A percentile compares a stretch with the other conserved stretches of the same genome.
Evolutionary conservation across 1,284 basidiomycete species (phyloP).

Genomic region (Sporisorium reilianum): DNA sequence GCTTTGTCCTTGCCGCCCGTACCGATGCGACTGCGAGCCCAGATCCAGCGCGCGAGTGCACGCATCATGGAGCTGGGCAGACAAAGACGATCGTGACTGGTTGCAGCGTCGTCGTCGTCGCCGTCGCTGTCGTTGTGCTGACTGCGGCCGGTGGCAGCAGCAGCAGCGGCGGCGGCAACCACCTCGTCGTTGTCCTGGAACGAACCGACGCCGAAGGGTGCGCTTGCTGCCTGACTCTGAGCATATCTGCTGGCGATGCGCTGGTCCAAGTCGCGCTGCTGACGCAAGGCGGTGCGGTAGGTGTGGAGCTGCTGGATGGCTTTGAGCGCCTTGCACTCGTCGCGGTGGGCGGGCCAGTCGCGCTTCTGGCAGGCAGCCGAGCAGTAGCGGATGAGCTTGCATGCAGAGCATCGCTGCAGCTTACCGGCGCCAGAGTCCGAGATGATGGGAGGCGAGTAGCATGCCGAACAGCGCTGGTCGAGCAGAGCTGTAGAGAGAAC

Average conservation of each 20-base stretch:
- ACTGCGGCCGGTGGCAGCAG: slow-evolving; percentile 14
- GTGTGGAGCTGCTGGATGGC: slow-evolving; percentile 41
- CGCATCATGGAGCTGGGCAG: slow-evolving; percentile 45
- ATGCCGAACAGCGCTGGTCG: slow-evolving; percentile 40
- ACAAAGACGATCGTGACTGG: slow-evolving; percentile 15
- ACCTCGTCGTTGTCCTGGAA: slow-evolving; percentile 47
- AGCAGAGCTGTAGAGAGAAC: slow-evolving; percentile 41
- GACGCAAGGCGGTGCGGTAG: slow-evolving; percentile 24
- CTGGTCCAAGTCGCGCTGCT: slow-evolving; percentile 29
- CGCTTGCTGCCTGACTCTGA: slow-evolving; percentile 8
- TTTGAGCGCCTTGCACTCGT: slow-evolving; percentile 53
- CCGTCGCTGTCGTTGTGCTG: slow-evolving; percentile 20
- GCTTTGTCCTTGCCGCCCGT: slow-evolving; percentile 32
- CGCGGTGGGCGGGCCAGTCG: slow-evolving; percentile 46
- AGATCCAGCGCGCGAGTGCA: slow-evolving; percentile 45
- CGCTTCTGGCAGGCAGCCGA: slow-evolving; percentile 38
- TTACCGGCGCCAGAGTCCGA: slow-evolving; percentile 13
- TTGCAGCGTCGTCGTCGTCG: slow-evolving; percentile 3
- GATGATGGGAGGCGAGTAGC: slow-evolving; percentile 21
- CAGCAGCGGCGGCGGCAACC: slow-evolving; percentile 25
- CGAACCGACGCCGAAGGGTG: slow-evolving; percentile 32
- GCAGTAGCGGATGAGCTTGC: slow-evolving; percentile 50
- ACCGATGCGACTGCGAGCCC: slow-evolving; percentile 38
- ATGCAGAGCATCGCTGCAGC: slow-evolving; percentile 49
- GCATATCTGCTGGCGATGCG: slow-evolving; percentile 28